Percentiles rank a stretch among this genome's conserved stretches.
phyloP scores from a whole-genome alignment of 495 filamentous ascomycete genomes.

The Bacidia rubella region DNA sequence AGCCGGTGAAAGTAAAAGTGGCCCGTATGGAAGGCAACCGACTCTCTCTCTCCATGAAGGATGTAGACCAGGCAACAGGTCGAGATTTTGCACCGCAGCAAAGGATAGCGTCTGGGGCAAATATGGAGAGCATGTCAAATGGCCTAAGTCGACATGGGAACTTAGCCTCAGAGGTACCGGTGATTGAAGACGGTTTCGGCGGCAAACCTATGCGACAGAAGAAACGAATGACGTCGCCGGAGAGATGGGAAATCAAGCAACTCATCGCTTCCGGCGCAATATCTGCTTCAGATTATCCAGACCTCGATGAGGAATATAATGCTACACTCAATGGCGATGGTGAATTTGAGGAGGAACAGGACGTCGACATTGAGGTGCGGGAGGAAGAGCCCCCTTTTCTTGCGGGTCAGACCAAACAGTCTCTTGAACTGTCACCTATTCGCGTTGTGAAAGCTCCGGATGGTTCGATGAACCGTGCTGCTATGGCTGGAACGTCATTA shows the following conservation, averaged over 20 bases:
- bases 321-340: slow-evolving; percentile 74
- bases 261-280: slow-evolving; percentile 88
- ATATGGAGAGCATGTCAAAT: slow-evolving; percentile 51
- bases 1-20: slow-evolving; percentile 87
- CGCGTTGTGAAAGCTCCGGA: slow-evolving; percentile 94
- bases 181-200: slow-evolving; percentile 48
- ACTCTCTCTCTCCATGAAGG: slow-evolving; percentile 90
- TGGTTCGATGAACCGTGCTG: slow-evolving; percentile 86
- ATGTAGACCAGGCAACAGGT: slow-evolving; percentile 85
- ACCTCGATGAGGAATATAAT: slow-evolving; percentile 88
- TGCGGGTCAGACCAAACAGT: slow-evolving; percentile 91
- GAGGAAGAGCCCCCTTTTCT: slow-evolving; percentile 96
- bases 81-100: slow-evolving; percentile 70
- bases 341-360: slow-evolving; percentile 87
- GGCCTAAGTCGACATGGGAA: slow-evolving; percentile 43
- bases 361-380: slow-evolving; percentile 90
- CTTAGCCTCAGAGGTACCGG: slow-evolving; percentile 42
- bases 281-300: slow-evolving; percentile 83
- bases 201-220: slow-evolving; percentile 45
- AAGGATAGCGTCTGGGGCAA: slow-evolving; percentile 80
- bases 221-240: slow-evolving; percentile 90
- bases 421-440: slow-evolving; percentile 85
- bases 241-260: slow-evolving; percentile 94
- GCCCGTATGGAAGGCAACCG: slow-evolving; percentile 66
- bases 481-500: slow-evolving; percentile 81